Evolutionary conservation across 805 yeast genomes (phyloP).

Genomic region (Ogataea philodendri): DNA sequence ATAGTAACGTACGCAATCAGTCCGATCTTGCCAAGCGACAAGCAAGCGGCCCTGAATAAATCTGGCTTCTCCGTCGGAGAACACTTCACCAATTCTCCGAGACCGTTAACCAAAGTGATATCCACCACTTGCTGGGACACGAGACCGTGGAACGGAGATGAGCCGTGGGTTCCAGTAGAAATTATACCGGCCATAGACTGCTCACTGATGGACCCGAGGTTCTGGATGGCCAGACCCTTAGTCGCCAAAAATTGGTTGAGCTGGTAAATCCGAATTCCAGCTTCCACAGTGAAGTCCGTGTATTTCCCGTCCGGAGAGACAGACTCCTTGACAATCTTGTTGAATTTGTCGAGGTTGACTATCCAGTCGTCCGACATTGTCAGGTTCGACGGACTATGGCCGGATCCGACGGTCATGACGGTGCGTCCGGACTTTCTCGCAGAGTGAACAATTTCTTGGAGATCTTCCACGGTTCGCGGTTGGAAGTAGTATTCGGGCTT

Average conservation of each 20-base stretch:
- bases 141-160: constrained; percentile 88
- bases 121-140: constrained; percentile 85
- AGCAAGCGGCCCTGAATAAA: constrained; percentile 74
- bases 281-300: constrained; percentile 92
- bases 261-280: constrained; percentile 79
- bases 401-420: constrained; percentile 83
- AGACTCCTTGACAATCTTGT: constrained; percentile 44
- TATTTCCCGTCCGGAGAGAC: constrained; percentile 58
- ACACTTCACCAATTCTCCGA: constrained; percentile 68
- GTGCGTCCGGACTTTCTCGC: constrained; percentile 64
- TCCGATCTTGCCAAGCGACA: constrained; percentile 91
- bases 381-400: constrained; percentile 91
- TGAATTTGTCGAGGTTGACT: constrained; percentile 76
- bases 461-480: constrained; percentile 69
- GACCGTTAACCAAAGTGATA: constrained; percentile 69
- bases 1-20: constrained; percentile 82
- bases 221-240: constrained; percentile 78
- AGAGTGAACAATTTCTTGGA: constrained; percentile 58
- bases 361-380: constrained; percentile 89
- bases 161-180: constrained; percentile 96
- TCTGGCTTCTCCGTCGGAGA: constrained; percentile 62
- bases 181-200: constrained; percentile 95
- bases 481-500: constrained; percentile 76
- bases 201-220: constrained; percentile 88
- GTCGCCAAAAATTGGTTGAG: constrained; percentile 63